phyloP scores from a whole-genome alignment of 805 yeast species.

The Yarrowia osloensis region DNA sequence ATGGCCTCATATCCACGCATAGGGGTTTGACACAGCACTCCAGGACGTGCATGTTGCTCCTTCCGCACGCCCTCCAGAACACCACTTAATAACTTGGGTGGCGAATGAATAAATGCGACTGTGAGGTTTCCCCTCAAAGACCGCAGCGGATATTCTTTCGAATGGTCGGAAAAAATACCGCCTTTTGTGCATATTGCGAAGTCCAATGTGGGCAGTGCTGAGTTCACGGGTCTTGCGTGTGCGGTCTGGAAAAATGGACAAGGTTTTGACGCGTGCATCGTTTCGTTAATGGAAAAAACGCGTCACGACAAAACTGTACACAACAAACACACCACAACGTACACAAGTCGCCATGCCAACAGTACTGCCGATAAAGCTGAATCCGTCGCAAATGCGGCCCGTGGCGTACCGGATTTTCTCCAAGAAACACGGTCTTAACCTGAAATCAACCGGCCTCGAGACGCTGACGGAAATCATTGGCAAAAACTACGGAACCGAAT shows the following conservation, averaged over 20 bases:
- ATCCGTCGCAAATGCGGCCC: constrained; percentile 84
- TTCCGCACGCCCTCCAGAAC: no score
- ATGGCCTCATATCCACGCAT: no score
- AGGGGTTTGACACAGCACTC: no score
- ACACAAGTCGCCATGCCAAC: constrained; percentile 38
- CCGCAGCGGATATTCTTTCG: no score
- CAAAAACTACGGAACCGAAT: constrained; percentile 74
- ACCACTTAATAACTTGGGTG: no score
- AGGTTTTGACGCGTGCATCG: not conserved
- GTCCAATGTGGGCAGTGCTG: no score
- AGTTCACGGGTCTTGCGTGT: not conserved
- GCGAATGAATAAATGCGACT: no score
- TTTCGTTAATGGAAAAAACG: not conserved
- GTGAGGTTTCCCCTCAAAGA: no score
- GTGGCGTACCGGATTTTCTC: constrained; percentile 87
- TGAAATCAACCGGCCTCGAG: constrained; percentile 80
- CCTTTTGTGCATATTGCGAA: no score
- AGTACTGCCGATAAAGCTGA: constrained; percentile 72
- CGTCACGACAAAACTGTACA: not conserved
- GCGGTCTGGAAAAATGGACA: not conserved
- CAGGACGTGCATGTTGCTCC: no score
- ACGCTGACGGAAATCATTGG: constrained; percentile 77
- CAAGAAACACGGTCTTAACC: constrained; percentile 87
- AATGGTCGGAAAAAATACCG: no score
- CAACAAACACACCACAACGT: not conserved